Conservation (phyloP, 2,329 filamentous ascomycete species). For the Fusarium heterosporum region DNA sequence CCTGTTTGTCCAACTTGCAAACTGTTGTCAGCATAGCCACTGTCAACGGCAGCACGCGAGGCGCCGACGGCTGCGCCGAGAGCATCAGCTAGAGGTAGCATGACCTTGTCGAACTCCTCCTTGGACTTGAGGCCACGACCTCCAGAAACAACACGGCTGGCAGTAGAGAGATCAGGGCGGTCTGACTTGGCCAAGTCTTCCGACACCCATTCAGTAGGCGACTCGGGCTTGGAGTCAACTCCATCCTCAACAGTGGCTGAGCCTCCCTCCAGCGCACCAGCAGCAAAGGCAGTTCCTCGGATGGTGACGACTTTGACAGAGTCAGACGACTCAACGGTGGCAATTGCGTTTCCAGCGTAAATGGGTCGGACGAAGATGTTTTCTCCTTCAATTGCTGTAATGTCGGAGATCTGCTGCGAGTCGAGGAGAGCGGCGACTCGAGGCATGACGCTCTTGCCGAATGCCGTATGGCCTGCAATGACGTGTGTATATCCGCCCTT, state of each 20-base stretch:
- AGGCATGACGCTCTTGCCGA: constrained; percentile 95
- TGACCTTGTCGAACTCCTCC: constrained; percentile 94
- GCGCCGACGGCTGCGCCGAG: constrained; percentile 96
- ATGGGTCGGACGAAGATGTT: constrained; percentile 97
- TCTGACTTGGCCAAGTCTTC: constrained; percentile 95
- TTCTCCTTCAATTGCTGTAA: constrained; percentile 86
- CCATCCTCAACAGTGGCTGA: constrained; percentile 84
- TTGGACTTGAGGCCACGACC: constrained; percentile 97
- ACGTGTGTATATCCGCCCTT: constrained; percentile 94
- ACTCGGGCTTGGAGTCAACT: constrained; percentile 81
- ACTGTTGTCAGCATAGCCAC: constrained; percentile 97
- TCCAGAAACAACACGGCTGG: constrained; percentile 88
- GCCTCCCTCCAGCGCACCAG: constrained; percentile 76
- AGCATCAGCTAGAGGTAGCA: constrained; percentile 90
- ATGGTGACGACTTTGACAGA: constrained; percentile 90
- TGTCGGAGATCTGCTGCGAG: constrained; percentile 92
- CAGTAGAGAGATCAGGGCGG: constrained; percentile 92
- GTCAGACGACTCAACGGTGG: constrained; percentile 93
- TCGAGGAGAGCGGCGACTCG: constrained; percentile 92
- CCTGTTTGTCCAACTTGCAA: constrained; percentile 98
- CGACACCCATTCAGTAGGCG: constrained; percentile 87
- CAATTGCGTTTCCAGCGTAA: constrained; percentile 96
- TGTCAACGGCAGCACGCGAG: constrained; percentile 94
- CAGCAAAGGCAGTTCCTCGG: constrained; percentile 89
- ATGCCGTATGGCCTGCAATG: constrained; percentile 90